Conservation (phyloP, 78 protist genomes). For the Dictyostelium intermedium region DNA sequence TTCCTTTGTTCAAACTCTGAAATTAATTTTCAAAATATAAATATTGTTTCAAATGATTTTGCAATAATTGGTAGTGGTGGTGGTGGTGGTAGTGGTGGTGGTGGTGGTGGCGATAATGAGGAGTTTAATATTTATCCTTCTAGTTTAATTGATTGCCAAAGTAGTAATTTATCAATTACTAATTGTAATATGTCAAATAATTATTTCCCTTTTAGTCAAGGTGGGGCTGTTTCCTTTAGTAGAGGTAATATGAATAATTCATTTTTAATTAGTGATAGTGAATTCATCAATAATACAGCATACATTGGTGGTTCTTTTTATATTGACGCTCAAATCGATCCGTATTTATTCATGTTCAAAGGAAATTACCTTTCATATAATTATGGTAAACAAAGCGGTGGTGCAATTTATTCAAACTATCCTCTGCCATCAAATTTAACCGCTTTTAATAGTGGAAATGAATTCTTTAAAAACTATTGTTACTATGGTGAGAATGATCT, state of each 20-base stretch:
- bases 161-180: not conserved
- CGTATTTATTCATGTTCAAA: not conserved
- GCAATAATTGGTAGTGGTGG: not conserved
- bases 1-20: not conserved
- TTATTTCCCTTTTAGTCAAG: not conserved
- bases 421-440: not conserved
- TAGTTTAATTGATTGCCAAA: not conserved
- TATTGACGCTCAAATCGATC: not conserved
- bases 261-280: not conserved
- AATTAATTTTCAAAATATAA: not conserved
- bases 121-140: not conserved
- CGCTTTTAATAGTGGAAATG: not conserved
- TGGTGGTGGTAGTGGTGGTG: not conserved
- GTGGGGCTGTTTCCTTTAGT: not conserved
- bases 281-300: not conserved
- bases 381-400: not conserved
- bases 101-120: not conserved
- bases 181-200: not conserved
- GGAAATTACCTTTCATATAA: not conserved
- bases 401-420: not conserved
- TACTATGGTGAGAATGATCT: not conserved
- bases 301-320: not conserved
- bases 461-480: not conserved
- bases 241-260: not conserved
- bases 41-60: not conserved